Evolutionary conservation across 345 rosid genomes (phyloP), one percentile per base, ranked within the genome.

Genomic region (Arabis alpina): DNA sequence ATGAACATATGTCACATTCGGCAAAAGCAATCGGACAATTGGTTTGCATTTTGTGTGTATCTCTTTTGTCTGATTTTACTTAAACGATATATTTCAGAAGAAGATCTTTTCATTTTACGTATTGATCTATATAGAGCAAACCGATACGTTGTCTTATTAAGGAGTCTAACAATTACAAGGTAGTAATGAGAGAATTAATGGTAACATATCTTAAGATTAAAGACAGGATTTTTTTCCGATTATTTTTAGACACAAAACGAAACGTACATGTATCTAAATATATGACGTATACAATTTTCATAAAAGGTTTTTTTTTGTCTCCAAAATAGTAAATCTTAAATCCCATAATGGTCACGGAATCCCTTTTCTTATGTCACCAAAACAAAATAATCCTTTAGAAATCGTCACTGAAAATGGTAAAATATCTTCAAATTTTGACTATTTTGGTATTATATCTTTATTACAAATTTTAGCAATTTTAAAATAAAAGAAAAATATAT

Each of bases 11-110:
- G 0, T 63, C 43, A 63, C 70, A 72, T 15, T 2, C 24, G 7
- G 70, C 64, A 63, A 56, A 55, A 63, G 14, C 2, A 28, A 36
- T 36, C 6, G 64, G 64, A 72, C 76, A 63, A 2, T 4, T 24
- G 30, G 23, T 4, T 34, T 15, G 14, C 70, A 72, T 72, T 42
- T 16, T 72, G 27, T 43, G 8, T 39, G 50, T 34, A 19, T 52
- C 6, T 23, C 27, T 32, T 45, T 44, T 7, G 41, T 15, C 11
- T 58, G 36, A 52, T 51, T 39, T 60, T 13, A 50, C 28, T 70
- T 51, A 54, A 54, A 19, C 25, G 37, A 58, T n/a, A 27, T 14
- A 9, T 42, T 60, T 28, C 8, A 6, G 25, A 48, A 34, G 27
- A 34, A 5, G 24, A 6, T 32, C 1, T 68, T 2, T 36, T 2